Evolutionary conservation across 352 stramenopile genomes (phyloP).

Genomic region (Saprolegnia diclina): DNA sequence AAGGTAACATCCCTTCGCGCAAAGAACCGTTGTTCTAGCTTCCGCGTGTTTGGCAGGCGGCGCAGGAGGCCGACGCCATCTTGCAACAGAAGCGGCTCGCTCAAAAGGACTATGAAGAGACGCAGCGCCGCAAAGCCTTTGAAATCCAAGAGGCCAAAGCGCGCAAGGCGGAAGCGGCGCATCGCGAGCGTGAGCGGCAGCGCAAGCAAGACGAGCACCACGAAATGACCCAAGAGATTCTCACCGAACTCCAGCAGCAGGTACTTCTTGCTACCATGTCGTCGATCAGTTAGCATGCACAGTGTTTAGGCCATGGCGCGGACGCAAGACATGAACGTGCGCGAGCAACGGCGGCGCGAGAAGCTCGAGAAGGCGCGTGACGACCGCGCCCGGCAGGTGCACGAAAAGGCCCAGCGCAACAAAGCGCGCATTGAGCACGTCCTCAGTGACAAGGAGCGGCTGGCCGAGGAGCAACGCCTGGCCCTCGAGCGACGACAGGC

Average conservation of each 20-base stretch:
- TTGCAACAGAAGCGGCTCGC: constrained; percentile 37
- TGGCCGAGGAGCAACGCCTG: constrained; percentile 41
- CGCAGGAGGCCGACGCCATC: constrained; percentile 35
- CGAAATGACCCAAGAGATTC: constrained; percentile 36
- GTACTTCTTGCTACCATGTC: no score
- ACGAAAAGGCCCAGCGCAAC: constrained; percentile 60
- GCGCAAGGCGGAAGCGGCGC: constrained; percentile 39
- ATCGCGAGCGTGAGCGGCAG: constrained; percentile 45
- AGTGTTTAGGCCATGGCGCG: constrained; percentile 7
- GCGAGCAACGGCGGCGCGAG: constrained; percentile 42
- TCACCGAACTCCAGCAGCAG: background rate
- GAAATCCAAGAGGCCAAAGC: constrained; percentile 55
- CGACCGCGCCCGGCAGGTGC: constrained; percentile 39
- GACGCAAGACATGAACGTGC: constrained; percentile 38
- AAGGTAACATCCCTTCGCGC: no score
- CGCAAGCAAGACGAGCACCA: constrained; percentile 55
- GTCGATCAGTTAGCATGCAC: no score
- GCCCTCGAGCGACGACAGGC: constrained; percentile 33
- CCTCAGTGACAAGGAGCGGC: constrained; percentile 51
- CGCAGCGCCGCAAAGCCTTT: constrained; percentile 41
- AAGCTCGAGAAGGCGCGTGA: constrained; percentile 44
- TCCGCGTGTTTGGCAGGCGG: no score
- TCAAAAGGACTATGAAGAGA: constrained; percentile 53
- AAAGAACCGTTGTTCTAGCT: no score
- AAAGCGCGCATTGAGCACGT: constrained; percentile 58